A percentile compares a stretch with the other conserved stretches of the same genome.
phyloP scores from a whole-genome alignment of 768 basidiomycete genomes.

The Pulveroboletus frians region DNA sequence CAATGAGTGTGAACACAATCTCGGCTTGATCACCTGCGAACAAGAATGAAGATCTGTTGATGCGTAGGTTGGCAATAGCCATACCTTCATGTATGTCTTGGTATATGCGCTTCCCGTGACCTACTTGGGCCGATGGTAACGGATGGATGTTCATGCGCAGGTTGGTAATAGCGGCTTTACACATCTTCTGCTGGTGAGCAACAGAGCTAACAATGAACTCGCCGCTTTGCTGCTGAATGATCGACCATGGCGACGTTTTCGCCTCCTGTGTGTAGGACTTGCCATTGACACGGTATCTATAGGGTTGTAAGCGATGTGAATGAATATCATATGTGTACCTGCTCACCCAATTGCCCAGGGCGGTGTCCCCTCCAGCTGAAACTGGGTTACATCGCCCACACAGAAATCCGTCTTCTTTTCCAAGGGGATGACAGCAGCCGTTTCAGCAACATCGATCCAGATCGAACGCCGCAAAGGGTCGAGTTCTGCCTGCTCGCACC shows the following conservation, averaged over 20 bases:
- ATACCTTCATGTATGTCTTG: conserved; percentile 89
- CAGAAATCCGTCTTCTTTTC: conserved; percentile 78
- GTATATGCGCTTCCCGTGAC: conserved; percentile 72
- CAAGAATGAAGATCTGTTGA: background rate
- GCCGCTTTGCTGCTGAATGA: conserved; percentile 76
- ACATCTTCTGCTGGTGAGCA: conserved; percentile 90
- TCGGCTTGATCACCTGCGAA: conserved; percentile 82
- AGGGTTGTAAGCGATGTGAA: conserved; percentile 1
- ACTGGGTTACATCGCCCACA: conserved; percentile 84
- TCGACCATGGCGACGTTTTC: conserved; percentile 78
- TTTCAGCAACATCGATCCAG: conserved; percentile 94
- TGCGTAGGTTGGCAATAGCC: background rate
- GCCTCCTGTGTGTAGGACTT: conserved; percentile 69
- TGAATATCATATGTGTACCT: background rate
- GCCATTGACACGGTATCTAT: conserved; percentile 77
- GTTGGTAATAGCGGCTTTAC: conserved; percentile 76
- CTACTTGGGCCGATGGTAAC: conserved; percentile 85
- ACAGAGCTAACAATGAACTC: conserved; percentile 83
- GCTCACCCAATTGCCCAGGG: conserved; percentile 86
- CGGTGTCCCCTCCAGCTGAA: conserved; percentile 89
- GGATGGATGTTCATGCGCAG: conserved; percentile 70
- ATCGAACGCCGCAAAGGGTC: conserved; percentile 58
- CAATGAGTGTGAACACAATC: conserved; percentile 84
- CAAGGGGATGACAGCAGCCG: conserved; percentile 85
- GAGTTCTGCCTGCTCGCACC: conserved; percentile 69